Evolutionary conservation across 2,329 filamentous ascomycete species (phyloP), one percentile per base, ranked within the genome.

Genomic region (Colletotrichum chrysophilum): DNA sequence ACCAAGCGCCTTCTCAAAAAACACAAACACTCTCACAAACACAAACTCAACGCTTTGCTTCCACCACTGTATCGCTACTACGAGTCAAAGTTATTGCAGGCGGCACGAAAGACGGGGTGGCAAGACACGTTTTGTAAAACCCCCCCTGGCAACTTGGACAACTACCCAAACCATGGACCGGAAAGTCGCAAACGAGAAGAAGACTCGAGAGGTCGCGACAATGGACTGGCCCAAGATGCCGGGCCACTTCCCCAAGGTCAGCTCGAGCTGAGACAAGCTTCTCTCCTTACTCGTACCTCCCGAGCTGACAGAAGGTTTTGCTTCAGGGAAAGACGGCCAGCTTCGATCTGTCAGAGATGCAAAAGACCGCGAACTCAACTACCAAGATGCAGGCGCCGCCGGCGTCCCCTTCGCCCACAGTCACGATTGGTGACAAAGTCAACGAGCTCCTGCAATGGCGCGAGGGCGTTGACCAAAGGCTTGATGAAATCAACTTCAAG

Each of bases 401-500:
- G 18, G 8, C 18, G 2, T 9, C 38, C 9, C 38, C 9, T 0
- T 1, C 52, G 16, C 30, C 21, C 7, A 34, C 52, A 9, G 16
- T 58, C 28, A 56, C n/a, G 2, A 13, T 36, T 5, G 68, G 13
- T 3, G 67, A 61, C 18, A 70, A 70, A 6, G 43, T 64, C 4
- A 64, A 52, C 16, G 55, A 32, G n/a, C 58, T 75, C 7, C 14
- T 66, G 13, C n/a, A 64, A 16, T 75, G 73, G 73, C n/a, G 30
- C 30, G 21, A 14, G 7, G 24, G 16, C 12, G 10, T 75, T 21
- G 64, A 75, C 12, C 24, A 36, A 12, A 52, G 7, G n/a, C n/a
- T 73, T 7, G 7, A 10, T 2, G 73, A 69, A 18, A 69, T 75
- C 32, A 58, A 60, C 21, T 36, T 16, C 21, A 75, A 73, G 56